Evolutionary conservation across 257 asterid genomes (phyloP).

Genomic region (Coffea canephora): DNA sequence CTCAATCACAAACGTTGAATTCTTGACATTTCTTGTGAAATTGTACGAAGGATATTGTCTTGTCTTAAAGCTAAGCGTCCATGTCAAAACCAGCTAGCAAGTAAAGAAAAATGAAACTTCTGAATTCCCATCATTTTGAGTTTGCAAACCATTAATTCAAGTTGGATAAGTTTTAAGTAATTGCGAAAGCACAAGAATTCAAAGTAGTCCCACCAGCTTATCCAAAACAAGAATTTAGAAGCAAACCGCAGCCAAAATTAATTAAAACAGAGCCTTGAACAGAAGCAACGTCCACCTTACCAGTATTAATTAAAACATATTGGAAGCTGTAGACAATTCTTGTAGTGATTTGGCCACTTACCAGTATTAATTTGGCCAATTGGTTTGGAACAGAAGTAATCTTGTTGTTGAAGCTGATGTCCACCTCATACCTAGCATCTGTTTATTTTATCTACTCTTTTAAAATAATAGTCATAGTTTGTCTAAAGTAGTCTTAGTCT

Average conservation of each 20-base stretch:
- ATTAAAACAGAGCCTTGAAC: background rate
- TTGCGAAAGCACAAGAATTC: too few relatives aligned
- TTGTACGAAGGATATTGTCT: background rate
- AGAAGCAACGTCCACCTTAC: background rate
- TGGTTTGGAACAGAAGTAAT: background rate
- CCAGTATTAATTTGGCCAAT: background rate
- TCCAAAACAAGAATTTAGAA: background rate
- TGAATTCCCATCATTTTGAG: too few relatives aligned
- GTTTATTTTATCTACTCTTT: background rate
- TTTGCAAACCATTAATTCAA: background rate
- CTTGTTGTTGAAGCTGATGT: background rate
- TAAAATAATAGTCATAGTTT: background rate
- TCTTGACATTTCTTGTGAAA: constrained; percentile 7
- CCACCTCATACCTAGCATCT: background rate
- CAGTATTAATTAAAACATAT: background rate
- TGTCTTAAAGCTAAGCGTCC: background rate
- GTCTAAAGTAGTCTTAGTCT: background rate
- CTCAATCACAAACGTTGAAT: background rate
- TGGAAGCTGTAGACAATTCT: background rate
- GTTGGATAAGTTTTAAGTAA: too few relatives aligned
- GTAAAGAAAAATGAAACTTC: background rate
- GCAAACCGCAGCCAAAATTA: background rate
- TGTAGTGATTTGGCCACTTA: too few relatives aligned
- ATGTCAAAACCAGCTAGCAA: background rate
- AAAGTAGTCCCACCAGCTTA: background rate